A percentile compares a stretch with the other conserved stretches of the same genome.
phyloP scores from a whole-genome alignment of 148 eudicot genomes.

The Gaultheria prostrata region DNA sequence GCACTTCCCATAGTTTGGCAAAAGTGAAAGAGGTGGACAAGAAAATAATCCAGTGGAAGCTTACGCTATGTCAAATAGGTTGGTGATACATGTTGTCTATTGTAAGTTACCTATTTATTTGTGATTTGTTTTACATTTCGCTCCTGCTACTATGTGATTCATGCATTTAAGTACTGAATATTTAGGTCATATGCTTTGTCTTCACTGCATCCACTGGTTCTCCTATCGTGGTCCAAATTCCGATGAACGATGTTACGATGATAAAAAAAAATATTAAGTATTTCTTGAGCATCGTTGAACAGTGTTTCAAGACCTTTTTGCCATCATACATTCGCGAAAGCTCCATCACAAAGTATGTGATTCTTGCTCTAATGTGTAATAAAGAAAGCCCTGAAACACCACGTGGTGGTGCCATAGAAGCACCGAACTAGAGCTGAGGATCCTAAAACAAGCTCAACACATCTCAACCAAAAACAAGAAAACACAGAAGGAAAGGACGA shows the following conservation, averaged over 20 bases:
- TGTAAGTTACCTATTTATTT: background rate
- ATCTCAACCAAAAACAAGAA: background rate
- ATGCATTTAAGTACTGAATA: background rate
- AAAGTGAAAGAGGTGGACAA: slow-evolving; percentile 17
- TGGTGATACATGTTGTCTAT: slow-evolving; percentile 27
- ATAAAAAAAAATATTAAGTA: too few relatives aligned
- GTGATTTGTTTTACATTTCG: slow-evolving; percentile 11
- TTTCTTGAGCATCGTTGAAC: too few relatives aligned
- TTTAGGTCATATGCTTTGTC: background rate
- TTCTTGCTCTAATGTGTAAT: background rate
- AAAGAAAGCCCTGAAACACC: background rate
- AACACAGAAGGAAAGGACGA: background rate
- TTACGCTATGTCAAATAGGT: slow-evolving; percentile 99
- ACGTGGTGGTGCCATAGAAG: background rate
- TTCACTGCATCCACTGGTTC: background rate
- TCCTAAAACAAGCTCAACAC: background rate
- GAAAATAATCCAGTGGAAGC: too few relatives aligned
- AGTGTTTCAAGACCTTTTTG: too few relatives aligned
- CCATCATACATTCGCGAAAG: too few relatives aligned
- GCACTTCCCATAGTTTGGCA: slow-evolving; percentile 13
- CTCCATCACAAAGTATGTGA: background rate
- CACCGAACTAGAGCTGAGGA: background rate
- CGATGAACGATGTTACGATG: too few relatives aligned
- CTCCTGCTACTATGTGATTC: background rate
- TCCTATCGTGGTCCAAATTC: background rate